Percentiles rank a stretch among this genome's conserved stretches.
Conservation (phyloP, 257 asterid species). For the Mentha longifolia region DNA sequence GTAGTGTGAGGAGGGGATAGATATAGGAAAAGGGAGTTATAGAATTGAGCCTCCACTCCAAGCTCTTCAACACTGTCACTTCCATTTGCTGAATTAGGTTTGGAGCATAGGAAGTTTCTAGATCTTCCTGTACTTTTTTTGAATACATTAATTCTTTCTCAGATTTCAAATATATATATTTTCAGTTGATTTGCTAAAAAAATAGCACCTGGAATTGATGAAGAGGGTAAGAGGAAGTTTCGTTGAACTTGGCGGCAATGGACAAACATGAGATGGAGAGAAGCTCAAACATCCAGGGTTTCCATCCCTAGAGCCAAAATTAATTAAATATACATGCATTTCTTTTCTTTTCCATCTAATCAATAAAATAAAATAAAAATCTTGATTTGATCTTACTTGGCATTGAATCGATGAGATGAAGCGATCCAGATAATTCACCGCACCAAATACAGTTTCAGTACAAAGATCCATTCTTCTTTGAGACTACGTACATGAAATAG, state of each 20-base stretch:
- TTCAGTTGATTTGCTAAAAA: neutral
- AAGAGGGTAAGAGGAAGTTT: slow-evolving; percentile 42
- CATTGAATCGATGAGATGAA: slow-evolving; percentile 55
- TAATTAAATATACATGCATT: too few species aligned
- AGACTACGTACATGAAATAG: slow-evolving; percentile 40
- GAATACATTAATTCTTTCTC: neutral
- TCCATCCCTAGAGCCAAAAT: slow-evolving; percentile 53
- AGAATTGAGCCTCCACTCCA: slow-evolving; percentile 62
- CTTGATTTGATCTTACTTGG: slow-evolving; percentile 33
- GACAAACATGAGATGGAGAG: slow-evolving; percentile 70
- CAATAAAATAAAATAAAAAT: too few species aligned
- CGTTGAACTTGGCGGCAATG: slow-evolving; percentile 66
- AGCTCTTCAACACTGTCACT: slow-evolving; percentile 47
- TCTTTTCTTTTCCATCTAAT: too few species aligned
- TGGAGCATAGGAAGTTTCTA: slow-evolving; percentile 45
- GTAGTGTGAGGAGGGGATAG: slow-evolving; percentile 42
- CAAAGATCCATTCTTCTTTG: slow-evolving; percentile 59
- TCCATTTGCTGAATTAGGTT: slow-evolving; percentile 61
- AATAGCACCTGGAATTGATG: slow-evolving; percentile 62
- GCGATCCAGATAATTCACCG: slow-evolving; percentile 75
- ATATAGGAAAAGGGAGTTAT: slow-evolving; percentile 63
- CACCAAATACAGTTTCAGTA: slow-evolving; percentile 52
- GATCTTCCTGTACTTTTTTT: slow-evolving; percentile 36
- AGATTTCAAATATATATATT: neutral
- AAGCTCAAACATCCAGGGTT: slow-evolving; percentile 60